These are phyloP conservation scores for Tuber microsphaerosporum DNA, from an alignment of 495 filamentous ascomycete species.

Conservation along the genomic window DNA sequence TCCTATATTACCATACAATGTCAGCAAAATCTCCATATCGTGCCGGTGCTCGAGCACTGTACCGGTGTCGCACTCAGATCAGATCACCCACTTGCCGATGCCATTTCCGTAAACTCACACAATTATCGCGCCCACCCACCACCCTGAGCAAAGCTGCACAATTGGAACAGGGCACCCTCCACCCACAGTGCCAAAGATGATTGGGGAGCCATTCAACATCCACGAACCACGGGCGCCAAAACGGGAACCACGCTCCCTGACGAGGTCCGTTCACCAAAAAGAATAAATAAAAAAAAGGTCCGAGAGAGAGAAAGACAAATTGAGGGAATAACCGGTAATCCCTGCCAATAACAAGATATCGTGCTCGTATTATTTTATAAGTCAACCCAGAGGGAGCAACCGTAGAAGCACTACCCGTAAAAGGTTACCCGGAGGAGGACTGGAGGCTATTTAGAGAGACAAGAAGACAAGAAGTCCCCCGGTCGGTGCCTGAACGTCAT, in stretches of 20 bases:
- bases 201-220: not conserved
- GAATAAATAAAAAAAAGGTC: not conserved
- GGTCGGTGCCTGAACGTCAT: not conserved
- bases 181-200: not conserved
- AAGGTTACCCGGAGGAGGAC: not conserved
- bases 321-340: constrained; percentile 2
- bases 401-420: not conserved
- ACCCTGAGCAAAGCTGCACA: not conserved
- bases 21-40: not conserved
- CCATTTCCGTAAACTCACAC: not conserved
- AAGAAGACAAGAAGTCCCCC: too few relatives aligned
- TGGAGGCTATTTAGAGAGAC: not conserved
- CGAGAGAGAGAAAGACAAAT: not conserved
- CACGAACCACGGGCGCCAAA: not conserved
- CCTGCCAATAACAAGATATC: not conserved
- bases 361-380: not conserved
- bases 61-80: not conserved
- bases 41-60: too few relatives aligned
- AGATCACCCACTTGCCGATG: not conserved
- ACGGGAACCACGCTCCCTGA: not conserved
- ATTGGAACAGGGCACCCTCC: not conserved
- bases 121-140: not conserved
- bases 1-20: not conserved
- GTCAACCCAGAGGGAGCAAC: not conserved
- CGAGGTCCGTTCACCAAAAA: not conserved